Conservation (phyloP, 495 filamentous ascomycete genomes). For the Aspergillus nanangensis region DNA sequence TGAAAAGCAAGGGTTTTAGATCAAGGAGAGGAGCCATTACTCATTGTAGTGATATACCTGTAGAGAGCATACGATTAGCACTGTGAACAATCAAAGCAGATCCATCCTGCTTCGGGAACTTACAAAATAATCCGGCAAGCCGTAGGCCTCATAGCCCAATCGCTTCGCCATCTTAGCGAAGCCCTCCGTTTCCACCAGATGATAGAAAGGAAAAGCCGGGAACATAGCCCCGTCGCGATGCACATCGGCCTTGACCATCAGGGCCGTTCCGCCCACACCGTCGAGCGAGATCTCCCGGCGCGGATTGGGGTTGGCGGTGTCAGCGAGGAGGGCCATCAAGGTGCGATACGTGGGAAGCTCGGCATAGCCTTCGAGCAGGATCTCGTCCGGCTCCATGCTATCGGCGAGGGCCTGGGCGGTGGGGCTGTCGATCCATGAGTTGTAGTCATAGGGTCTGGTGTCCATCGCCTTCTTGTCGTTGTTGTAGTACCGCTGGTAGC, state of each 20-base stretch:
- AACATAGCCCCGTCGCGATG: conserved; percentile 99
- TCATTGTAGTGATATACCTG: conserved; percentile 92
- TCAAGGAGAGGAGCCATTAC: conserved; percentile 36
- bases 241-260: conserved; percentile 95
- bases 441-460: conserved; percentile 90
- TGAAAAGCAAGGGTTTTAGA: no score
- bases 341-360: conserved; percentile 89
- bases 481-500: conserved; percentile 86
- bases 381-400: conserved; percentile 84
- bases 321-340: conserved; percentile 83
- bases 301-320: conserved; percentile 49
- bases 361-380: conserved; percentile 86
- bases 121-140: conserved; percentile 95
- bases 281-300: conserved; percentile 68
- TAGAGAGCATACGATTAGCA: conserved; percentile 10
- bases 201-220: conserved; percentile 91
- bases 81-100: not conserved
- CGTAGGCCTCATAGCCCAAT: conserved; percentile 77
- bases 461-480: conserved; percentile 60
- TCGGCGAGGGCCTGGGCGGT: conserved; percentile 68
- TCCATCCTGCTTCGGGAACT: no score
- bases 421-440: conserved; percentile 88
- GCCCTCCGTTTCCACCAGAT: conserved; percentile 95
- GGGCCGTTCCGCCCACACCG: conserved; percentile 89
- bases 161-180: conserved; percentile 96